Percentiles rank a stretch among this genome's conserved stretches.
Conservation (phyloP, 2,329 filamentous ascomycete genomes). For the Alternaria gansuensis region DNA sequence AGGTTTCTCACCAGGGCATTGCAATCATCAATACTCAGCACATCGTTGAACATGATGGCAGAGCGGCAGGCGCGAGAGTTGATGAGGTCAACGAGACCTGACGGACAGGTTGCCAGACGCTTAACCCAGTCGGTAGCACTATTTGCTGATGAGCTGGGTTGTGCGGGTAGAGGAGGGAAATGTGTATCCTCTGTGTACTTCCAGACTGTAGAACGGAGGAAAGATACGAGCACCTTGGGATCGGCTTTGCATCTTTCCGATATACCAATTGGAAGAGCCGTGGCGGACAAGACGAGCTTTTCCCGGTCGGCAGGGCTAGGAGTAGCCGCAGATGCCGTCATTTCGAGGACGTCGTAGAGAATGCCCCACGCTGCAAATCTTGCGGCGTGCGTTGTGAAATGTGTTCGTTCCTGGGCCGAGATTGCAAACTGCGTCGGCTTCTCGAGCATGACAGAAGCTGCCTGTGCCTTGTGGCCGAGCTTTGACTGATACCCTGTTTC, state of each 20-base stretch:
- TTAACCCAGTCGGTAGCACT: constrained; percentile 63
- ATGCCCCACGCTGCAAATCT: constrained; percentile 81
- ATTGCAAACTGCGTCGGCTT: constrained; percentile 72
- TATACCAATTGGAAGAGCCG: constrained; percentile 74
- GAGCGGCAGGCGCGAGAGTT: constrained; percentile 80
- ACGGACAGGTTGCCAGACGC: constrained; percentile 73
- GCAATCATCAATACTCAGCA: constrained; percentile 67
- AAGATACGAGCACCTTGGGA: constrained; percentile 73
- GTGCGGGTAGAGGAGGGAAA: background rate
- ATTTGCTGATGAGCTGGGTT: background rate
- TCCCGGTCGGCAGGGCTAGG: constrained; percentile 15
- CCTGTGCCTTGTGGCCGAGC: constrained; percentile 42
- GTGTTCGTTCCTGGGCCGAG: constrained; percentile 64
- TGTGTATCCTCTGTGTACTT: constrained; percentile 52
- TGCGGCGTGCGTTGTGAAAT: constrained; percentile 64
- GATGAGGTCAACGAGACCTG: constrained; percentile 77
- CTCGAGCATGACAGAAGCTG: constrained; percentile 50
- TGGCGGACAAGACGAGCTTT: constrained; percentile 58
- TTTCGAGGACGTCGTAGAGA: constrained; percentile 62
- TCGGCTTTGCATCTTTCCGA: constrained; percentile 77
- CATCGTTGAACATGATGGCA: constrained; percentile 88
- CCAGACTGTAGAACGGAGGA: constrained; percentile 81
- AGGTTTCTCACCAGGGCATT: constrained; percentile 64
- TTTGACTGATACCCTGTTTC: constrained; percentile 39
- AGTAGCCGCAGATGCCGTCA: constrained; percentile 1